Percentiles rank a stretch among this genome's conserved stretches.
These are phyloP conservation scores for Silene vulgaris DNA, from an alignment of 179 eudicot species.

Conservation along the genomic window DNA sequence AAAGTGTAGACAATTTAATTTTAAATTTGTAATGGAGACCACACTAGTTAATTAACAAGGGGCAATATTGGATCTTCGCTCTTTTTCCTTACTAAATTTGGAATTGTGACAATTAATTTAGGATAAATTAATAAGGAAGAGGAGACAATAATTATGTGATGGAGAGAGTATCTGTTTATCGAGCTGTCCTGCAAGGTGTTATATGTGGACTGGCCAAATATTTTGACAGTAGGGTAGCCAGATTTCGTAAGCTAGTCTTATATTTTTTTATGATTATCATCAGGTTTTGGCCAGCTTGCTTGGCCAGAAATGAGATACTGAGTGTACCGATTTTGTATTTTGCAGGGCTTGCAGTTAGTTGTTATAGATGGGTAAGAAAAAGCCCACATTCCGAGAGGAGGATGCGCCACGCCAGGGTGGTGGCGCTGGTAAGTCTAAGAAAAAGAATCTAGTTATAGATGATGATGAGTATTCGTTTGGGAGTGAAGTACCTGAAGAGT, in stretches of 20 bases:
- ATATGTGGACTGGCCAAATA: neutral
- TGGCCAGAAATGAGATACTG: neutral
- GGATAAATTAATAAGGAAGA: too few relatives aligned
- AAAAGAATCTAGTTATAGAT: conserved; percentile 53
- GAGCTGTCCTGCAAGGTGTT: too few relatives aligned
- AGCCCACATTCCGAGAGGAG: conserved; percentile 31
- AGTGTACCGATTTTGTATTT: neutral
- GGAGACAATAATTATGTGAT: too few relatives aligned
- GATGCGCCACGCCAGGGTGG: conserved; percentile 18
- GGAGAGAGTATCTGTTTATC: too few relatives aligned
- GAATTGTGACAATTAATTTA: too few relatives aligned
- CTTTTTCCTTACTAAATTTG: too few relatives aligned
- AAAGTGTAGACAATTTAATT: too few relatives aligned
- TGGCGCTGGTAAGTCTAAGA: conserved; percentile 38
- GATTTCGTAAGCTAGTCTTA: neutral
- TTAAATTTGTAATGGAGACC: too few relatives aligned
- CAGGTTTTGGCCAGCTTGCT: neutral
- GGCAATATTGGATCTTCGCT: too few relatives aligned
- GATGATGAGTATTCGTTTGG: conserved; percentile 79
- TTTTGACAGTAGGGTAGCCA: neutral
- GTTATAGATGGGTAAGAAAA: conserved; percentile 59
- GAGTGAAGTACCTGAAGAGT: conserved; percentile 50
- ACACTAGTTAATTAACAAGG: too few relatives aligned
- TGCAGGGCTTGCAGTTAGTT: conserved; percentile 14
- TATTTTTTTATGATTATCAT: neutral